Evolutionary conservation across 169 alveolate species (phyloP).

Genomic region (Plasmodium chabaudi): DNA sequence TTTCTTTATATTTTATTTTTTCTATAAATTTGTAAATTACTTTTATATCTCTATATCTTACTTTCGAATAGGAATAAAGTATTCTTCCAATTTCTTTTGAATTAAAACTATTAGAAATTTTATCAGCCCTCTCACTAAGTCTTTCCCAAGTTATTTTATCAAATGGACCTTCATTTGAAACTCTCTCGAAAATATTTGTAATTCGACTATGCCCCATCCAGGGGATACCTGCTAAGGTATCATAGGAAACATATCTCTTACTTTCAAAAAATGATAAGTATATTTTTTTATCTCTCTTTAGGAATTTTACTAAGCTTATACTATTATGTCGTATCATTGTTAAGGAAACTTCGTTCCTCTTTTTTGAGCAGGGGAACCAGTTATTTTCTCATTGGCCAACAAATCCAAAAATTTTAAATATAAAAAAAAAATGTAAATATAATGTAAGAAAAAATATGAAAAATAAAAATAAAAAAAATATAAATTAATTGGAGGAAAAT

Average conservation of each 20-base stretch:
- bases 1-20: slow-evolving; percentile 48
- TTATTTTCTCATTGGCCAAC: background rate
- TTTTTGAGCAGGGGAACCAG: background rate
- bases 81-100: slow-evolving; percentile 71
- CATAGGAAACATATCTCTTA: slow-evolving; percentile 48
- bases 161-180: slow-evolving; percentile 65
- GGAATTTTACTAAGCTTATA: background rate
- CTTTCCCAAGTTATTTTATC: slow-evolving; percentile 70
- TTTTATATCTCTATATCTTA: slow-evolving; percentile 60
- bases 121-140: slow-evolving; percentile 55
- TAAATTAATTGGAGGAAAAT: background rate
- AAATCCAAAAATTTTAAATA: background rate
- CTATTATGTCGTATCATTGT: background rate
- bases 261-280: background rate
- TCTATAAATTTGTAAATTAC: slow-evolving; percentile 56
- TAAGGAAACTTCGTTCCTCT: background rate
- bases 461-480: background rate
- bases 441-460: background rate
- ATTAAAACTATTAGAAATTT: slow-evolving; percentile 36
- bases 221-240: slow-evolving; percentile 70
- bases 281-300: slow-evolving; percentile 1
- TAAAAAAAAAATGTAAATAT: background rate
- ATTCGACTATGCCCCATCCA: slow-evolving; percentile 77
- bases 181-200: slow-evolving; percentile 51
- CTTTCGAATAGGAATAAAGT: slow-evolving; percentile 52